Conservation (phyloP, 139 green algal genomes). For the Micractinium conductrix region DNA sequence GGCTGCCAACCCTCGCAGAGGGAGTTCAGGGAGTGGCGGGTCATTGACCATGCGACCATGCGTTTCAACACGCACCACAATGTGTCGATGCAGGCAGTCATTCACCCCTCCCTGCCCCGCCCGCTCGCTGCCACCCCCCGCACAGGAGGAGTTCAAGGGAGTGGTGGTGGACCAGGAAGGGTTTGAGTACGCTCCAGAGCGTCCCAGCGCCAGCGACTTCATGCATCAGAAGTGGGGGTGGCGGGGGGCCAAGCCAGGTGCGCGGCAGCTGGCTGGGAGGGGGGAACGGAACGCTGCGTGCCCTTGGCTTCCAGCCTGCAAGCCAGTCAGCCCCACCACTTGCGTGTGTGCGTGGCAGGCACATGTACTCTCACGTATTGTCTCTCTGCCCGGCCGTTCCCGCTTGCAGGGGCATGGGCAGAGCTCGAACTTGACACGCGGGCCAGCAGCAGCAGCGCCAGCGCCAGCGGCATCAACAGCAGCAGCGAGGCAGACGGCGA, state of each 20-base stretch:
- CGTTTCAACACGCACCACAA: too few relatives aligned
- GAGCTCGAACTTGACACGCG: slow-evolving; percentile 21
- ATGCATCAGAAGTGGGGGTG: slow-evolving; percentile 26
- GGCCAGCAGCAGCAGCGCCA: too few relatives aligned
- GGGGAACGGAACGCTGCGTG: too few relatives aligned
- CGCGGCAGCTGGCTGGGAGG: not conserved
- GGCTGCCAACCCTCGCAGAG: too few relatives aligned
- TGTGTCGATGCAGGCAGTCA: too few relatives aligned
- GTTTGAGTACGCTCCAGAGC: slow-evolving; percentile 6
- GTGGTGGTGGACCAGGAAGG: not conserved
- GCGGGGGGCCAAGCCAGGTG: not conserved
- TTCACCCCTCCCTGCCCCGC: not conserved
- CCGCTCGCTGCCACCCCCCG: too few relatives aligned
- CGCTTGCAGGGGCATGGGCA: not conserved
- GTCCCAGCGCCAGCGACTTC: slow-evolving; percentile 7
- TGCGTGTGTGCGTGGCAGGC: not conserved
- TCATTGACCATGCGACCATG: too few relatives aligned
- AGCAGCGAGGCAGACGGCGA: not conserved
- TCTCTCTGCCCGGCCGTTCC: not conserved
- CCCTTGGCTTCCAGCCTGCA: not conserved
- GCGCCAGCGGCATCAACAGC: too few relatives aligned
- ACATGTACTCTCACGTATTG: not conserved
- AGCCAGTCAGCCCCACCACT: not conserved
- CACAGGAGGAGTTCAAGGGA: slow-evolving; percentile 24
- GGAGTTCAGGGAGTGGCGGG: too few relatives aligned